Percentiles rank a stretch among this genome's conserved stretches.
Conservation (phyloP, 495 filamentous ascomycete species). For the Penicillium lividum region DNA sequence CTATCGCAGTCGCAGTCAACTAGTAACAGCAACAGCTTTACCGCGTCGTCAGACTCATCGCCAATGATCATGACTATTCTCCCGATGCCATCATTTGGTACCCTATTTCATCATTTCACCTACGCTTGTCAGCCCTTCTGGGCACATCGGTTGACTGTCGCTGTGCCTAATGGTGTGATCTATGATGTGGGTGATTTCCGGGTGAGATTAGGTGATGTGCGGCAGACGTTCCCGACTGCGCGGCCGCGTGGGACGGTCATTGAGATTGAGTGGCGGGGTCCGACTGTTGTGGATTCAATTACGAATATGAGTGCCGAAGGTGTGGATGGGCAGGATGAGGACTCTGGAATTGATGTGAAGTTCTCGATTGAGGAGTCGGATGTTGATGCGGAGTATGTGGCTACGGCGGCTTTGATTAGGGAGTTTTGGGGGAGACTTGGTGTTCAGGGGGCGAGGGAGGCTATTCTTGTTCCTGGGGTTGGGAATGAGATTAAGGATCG, state of each 20-base stretch:
- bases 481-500: slow-evolving; percentile 43
- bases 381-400: slow-evolving; percentile 45
- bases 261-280: slow-evolving; percentile 47
- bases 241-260: slow-evolving; percentile 44
- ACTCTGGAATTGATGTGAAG: slow-evolving; percentile 33
- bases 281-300: slow-evolving; percentile 38
- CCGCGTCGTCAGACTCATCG: slow-evolving; percentile 3
- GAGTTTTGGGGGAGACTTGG: slow-evolving; percentile 45
- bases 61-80: slow-evolving; percentile 47
- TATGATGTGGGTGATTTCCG: slow-evolving; percentile 50
- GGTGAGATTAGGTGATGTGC: slow-evolving; percentile 47
- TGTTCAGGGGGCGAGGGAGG: slow-evolving; percentile 39
- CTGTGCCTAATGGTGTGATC: slow-evolving; percentile 41
- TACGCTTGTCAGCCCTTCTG: slow-evolving; percentile 50
- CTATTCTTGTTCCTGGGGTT: slow-evolving; percentile 44
- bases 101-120: slow-evolving; percentile 46
- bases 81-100: slow-evolving; percentile 32
- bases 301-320: not conserved
- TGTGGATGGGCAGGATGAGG: slow-evolving; percentile 17
- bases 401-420: slow-evolving; percentile 40
- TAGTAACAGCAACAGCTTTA: not conserved
- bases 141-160: slow-evolving; percentile 43
- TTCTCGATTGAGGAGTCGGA: slow-evolving; percentile 41
- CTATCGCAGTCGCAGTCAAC: not conserved
- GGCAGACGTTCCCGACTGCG: slow-evolving; percentile 41